Conservation (phyloP, 1,284 basidiomycete genomes). For the Cutaneotrichosporon sp. region DNA sequence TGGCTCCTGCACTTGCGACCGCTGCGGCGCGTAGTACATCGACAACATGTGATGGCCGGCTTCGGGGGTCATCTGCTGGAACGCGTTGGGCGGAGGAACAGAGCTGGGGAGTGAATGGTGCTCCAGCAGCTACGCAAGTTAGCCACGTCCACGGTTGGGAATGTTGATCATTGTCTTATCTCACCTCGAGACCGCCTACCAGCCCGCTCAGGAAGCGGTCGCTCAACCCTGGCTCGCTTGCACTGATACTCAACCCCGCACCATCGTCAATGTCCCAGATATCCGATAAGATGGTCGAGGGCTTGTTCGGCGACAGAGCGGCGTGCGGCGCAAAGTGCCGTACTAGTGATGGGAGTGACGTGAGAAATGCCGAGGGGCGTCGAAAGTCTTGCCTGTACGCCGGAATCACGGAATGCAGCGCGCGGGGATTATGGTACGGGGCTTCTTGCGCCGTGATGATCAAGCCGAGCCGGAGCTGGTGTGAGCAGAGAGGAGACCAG, state of each 20-base stretch:
- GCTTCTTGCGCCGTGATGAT: slow-evolving; percentile 20
- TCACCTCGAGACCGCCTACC: slow-evolving; percentile 22
- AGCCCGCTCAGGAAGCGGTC: slow-evolving; percentile 21
- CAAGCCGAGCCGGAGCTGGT: slow-evolving; percentile 18
- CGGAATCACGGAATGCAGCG: slow-evolving; percentile 16
- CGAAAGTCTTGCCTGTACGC: slow-evolving; percentile 24
- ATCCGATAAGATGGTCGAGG: slow-evolving; percentile 13
- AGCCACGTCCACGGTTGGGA: too few relatives aligned
- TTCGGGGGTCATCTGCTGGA: slow-evolving; percentile 15
- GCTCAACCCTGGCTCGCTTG: slow-evolving; percentile 18
- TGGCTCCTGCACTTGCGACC: background rate
- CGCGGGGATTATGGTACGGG: slow-evolving; percentile 15
- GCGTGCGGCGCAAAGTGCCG: slow-evolving; percentile 18
- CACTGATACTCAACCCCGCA: slow-evolving; percentile 14
- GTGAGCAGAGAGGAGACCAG: background rate
- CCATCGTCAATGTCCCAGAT: slow-evolving; percentile 22
- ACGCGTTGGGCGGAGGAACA: slow-evolving; percentile 6
- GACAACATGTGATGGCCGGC: slow-evolving; percentile 17
- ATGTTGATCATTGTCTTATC: too few relatives aligned
- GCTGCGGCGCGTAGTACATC: slow-evolving; percentile 11
- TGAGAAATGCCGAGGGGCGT: slow-evolving; percentile 30
- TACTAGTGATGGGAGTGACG: slow-evolving; percentile 29
- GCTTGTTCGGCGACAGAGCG: slow-evolving; percentile 3
- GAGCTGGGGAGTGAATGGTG: slow-evolving; percentile 14
- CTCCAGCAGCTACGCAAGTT: slow-evolving; percentile 15